Evolutionary conservation across 2,329 filamentous ascomycete species (phyloP).

Genomic region (Thielaviopsis cerberus): DNA sequence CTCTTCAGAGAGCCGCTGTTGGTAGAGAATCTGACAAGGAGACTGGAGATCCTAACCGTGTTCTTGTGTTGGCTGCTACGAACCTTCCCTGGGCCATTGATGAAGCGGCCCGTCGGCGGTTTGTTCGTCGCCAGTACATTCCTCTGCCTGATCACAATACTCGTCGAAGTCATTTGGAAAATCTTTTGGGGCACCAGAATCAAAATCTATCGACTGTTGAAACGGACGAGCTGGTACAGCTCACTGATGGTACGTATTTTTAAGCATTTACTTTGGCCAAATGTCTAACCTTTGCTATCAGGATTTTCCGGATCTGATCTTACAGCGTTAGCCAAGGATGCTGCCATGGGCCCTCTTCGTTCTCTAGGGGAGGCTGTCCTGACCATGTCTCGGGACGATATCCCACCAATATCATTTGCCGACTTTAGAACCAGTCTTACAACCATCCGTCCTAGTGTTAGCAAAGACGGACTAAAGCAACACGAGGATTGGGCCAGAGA

Average conservation of each 20-base stretch:
- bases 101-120: constrained; percentile 75
- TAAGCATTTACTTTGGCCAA: background rate
- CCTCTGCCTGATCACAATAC: constrained; percentile 76
- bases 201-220: constrained; percentile 57
- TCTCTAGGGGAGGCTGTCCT: constrained; percentile 78
- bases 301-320: constrained; percentile 97
- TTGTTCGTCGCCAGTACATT: constrained; percentile 89
- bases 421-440: constrained; percentile 73
- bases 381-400: constrained; percentile 85
- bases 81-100: constrained; percentile 97
- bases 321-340: constrained; percentile 88
- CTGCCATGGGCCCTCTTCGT: constrained; percentile 86
- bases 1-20: constrained; percentile 77
- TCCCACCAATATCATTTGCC: constrained; percentile 61
- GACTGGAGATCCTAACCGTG: constrained; percentile 61
- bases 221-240: constrained; percentile 50
- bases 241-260: constrained; percentile 57
- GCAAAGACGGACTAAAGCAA: constrained; percentile 62
- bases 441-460: constrained; percentile 80
- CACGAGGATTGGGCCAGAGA: constrained; percentile 90
- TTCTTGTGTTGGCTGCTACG: constrained; percentile 84
- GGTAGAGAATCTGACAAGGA: constrained; percentile 40
- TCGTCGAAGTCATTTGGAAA: constrained; percentile 58
- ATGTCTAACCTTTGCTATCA: constrained; percentile 20
- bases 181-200: constrained; percentile 70